Percentiles rank a stretch among this genome's conserved stretches.
These are phyloP conservation scores for Trametes maxima DNA, from an alignment of 768 basidiomycete genomes.

Conservation along the genomic window DNA sequence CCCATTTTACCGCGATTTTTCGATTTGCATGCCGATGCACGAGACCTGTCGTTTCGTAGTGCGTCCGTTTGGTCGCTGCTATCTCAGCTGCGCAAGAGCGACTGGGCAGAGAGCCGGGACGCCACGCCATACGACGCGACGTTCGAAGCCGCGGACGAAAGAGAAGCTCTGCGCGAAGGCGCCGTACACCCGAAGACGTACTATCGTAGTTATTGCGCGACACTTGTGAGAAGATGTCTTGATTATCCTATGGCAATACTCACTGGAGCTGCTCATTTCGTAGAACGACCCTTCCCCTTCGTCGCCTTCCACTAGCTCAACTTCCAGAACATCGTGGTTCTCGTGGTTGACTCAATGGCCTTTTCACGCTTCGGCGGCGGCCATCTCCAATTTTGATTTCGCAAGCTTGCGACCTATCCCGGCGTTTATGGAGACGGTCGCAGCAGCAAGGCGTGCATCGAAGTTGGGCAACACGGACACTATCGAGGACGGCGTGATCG, in stretches of 20 bases:
- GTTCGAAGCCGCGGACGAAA: conserved; percentile 45
- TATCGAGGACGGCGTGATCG: conserved; percentile 5
- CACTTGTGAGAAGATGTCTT: conserved; percentile 34
- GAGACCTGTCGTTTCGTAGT: conserved; percentile 44
- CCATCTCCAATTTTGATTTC: conserved; percentile 45
- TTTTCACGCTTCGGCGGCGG: conserved; percentile 33
- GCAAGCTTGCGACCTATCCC: conserved; percentile 38
- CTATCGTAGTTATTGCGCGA: conserved; percentile 46
- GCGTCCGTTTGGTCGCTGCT: conserved; percentile 37
- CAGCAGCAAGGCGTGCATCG: background rate
- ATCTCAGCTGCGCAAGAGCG: conserved; percentile 46
- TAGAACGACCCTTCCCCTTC: too few relatives aligned
- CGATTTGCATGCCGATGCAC: conserved; percentile 48
- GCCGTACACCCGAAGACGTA: conserved; percentile 39
- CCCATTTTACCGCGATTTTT: conserved; percentile 42
- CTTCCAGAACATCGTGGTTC: conserved; percentile 2
- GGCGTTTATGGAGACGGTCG: conserved; percentile 31
- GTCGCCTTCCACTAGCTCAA: background rate
- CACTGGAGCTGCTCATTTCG: too few relatives aligned
- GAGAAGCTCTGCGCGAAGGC: conserved; percentile 45
- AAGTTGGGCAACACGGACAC: background rate
- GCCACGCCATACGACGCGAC: conserved; percentile 51
- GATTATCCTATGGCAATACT: background rate
- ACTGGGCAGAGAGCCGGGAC: conserved; percentile 52
- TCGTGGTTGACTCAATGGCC: conserved; percentile 16